Evolutionary conservation across 2,329 filamentous ascomycete species (phyloP).

Genomic region (Thermoascus crustaceus): DNA sequence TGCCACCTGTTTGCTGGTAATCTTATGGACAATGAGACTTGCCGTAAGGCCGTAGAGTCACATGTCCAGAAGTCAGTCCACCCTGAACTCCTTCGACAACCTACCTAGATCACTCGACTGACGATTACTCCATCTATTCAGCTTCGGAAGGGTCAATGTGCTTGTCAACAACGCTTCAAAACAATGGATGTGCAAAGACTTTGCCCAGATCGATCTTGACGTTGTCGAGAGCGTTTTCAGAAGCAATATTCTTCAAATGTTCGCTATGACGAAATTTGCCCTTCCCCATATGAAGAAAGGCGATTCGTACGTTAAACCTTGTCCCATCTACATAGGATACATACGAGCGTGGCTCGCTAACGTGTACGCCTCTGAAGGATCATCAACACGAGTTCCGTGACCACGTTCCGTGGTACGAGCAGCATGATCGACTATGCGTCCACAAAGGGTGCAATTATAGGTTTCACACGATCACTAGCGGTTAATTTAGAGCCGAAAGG

Average conservation of each 20-base stretch:
- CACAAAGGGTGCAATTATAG: conserved; percentile 52
- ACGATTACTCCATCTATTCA: conserved; percentile 4
- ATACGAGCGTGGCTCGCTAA: not conserved
- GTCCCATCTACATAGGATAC: too few relatives aligned
- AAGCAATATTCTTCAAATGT: conserved; percentile 51
- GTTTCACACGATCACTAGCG: conserved; percentile 47
- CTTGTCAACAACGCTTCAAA: conserved; percentile 54
- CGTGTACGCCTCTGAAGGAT: conserved; percentile 31
- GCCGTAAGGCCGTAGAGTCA: conserved; percentile 44
- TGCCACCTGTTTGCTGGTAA: conserved; percentile 44
- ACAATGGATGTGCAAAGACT: conserved; percentile 47
- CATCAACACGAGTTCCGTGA: conserved; percentile 49
- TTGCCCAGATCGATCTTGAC: conserved; percentile 48
- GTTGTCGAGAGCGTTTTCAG: conserved; percentile 50
- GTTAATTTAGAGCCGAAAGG: conserved; percentile 48
- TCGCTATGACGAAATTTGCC: conserved; percentile 52
- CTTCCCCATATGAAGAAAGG: conserved; percentile 48
- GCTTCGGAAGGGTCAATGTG: conserved; percentile 40
- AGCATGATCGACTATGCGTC: conserved; percentile 48
- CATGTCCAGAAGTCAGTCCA: conserved; percentile 42
- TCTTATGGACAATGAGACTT: conserved; percentile 43
- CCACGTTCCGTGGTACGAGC: conserved; percentile 46
- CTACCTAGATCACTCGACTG: not conserved
- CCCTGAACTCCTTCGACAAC: not conserved
- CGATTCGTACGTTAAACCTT: conserved; percentile 28